phyloP scores from a whole-genome alignment of 2,329 filamentous ascomycete species.

The Fusarium ambrosium region DNA sequence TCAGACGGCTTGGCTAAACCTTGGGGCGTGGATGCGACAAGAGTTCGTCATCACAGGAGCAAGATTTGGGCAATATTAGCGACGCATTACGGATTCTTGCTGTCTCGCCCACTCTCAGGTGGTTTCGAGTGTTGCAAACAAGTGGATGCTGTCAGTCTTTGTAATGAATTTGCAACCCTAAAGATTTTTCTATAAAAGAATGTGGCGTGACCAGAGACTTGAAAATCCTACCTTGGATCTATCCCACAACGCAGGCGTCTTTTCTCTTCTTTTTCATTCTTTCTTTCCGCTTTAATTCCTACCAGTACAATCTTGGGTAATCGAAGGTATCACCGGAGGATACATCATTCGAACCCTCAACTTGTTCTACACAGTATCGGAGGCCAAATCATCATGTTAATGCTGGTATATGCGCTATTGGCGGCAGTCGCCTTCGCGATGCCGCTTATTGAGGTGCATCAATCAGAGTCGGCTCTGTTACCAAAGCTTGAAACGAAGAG shows the following conservation, averaged over 20 bases:
- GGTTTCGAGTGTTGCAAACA: neutral
- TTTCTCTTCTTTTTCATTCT: neutral
- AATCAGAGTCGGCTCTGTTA: neutral
- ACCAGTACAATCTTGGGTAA: slow-evolving; percentile 11
- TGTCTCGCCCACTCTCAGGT: neutral
- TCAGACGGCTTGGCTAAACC: slow-evolving; percentile 2
- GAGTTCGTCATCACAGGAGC: neutral
- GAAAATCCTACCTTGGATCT: neutral
- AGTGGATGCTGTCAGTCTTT: neutral
- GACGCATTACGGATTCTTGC: neutral
- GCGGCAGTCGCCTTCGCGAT: slow-evolving; percentile 14
- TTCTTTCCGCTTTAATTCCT: slow-evolving; percentile 16
- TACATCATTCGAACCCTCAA: slow-evolving; percentile 4
- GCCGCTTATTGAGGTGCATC: slow-evolving; percentile 28
- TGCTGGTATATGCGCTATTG: neutral
- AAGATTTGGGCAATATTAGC: neutral
- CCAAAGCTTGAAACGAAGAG: slow-evolving; percentile 1
- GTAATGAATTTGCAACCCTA: neutral
- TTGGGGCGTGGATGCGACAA: neutral
- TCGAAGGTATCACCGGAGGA: neutral
- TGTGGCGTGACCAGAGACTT: neutral
- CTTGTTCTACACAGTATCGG: neutral
- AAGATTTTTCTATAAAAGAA: slow-evolving; percentile 1
- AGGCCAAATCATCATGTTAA: slow-evolving; percentile 6
- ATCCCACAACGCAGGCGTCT: neutral